Base-by-base conservation (phyloP, 2,329 filamentous ascomycete genomes). In the Botrytis squamosa region DNA sequence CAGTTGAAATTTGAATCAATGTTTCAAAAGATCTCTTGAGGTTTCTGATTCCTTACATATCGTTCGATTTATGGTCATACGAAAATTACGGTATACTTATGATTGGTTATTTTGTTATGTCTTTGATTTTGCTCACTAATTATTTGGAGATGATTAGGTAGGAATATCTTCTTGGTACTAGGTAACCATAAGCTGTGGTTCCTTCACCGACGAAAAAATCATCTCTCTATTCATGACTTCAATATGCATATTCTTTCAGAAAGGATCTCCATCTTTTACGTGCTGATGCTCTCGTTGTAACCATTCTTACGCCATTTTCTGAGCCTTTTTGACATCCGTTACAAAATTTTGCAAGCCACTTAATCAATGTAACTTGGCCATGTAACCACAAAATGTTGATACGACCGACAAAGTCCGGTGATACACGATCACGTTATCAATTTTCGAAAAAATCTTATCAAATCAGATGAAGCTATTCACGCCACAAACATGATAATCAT, bases 381-480 rank as follows among this genome's bases (percentile, higher is more conserved):
- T 57, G 49, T 33, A 57, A 33, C 25, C 25, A 68, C 38, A 68
- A 29, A 29, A 29, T 68, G 65, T 20, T 67, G 40, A 55, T 8
- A 55, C 66, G 44, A 49, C 44, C 29, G 1, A 57, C 49, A 36
- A 29, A 29, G 49, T 33, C 66, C 10, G 66, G 49, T 69, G 49
- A 49, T 40, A 69, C 49, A 16, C 25, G 49, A 69, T 69, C 66
- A 69, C 49, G 66, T 57, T 69, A 69, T 57, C 55, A 25, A 42
- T 7, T 42, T 42, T 38, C 16, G 18, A n/a, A 69, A 33, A 38
- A 38, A n/a, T 14, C 14, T 16, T 4, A 10, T 42, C 66, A 69
- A 69, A 69, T 69, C n/a, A 25, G 16, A 44, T 59, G 66, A 69
- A 44, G 36, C 5, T 42, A 57, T 69, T 42, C 66, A 33, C 38